Conservation (phyloP, 2,329 filamentous ascomycete genomes). For the Elsinoe perseae region DNA sequence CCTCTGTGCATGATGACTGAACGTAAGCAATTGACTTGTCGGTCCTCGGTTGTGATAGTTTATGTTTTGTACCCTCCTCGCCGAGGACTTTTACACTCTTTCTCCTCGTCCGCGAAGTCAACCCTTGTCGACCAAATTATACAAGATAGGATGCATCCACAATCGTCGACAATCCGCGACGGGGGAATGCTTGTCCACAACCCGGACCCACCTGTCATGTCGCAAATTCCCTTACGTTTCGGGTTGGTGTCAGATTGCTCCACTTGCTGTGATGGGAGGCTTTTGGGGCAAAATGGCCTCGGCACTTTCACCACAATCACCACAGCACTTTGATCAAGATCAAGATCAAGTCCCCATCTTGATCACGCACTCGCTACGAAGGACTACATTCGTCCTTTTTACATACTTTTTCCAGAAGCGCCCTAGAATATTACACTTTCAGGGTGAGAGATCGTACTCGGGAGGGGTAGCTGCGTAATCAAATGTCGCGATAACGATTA, state of each 20-base stretch:
- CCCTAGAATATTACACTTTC: background rate
- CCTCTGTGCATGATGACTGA: background rate
- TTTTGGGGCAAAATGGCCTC: background rate
- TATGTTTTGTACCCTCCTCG: background rate
- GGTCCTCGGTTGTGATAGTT: background rate
- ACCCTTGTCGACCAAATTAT: background rate
- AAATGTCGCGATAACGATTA: constrained; percentile 6
- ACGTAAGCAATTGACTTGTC: background rate
- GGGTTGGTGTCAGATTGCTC: constrained; percentile 12
- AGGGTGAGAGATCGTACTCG: background rate
- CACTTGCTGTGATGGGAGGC: background rate
- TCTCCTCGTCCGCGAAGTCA: background rate
- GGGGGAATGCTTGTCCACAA: constrained; percentile 1
- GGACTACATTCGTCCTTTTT: background rate
- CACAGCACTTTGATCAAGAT: background rate
- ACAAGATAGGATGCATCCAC: background rate
- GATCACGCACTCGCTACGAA: background rate
- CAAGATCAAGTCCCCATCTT: background rate
- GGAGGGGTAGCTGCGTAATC: background rate
- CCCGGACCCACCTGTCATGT: background rate
- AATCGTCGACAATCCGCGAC: background rate
- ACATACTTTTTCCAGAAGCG: constrained; percentile 2
- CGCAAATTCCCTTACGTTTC: background rate
- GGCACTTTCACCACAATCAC: background rate
- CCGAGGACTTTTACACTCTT: background rate